Base-by-base conservation (phyloP, 306 rosid genomes). In the Pachyrhizus erosus region DNA sequence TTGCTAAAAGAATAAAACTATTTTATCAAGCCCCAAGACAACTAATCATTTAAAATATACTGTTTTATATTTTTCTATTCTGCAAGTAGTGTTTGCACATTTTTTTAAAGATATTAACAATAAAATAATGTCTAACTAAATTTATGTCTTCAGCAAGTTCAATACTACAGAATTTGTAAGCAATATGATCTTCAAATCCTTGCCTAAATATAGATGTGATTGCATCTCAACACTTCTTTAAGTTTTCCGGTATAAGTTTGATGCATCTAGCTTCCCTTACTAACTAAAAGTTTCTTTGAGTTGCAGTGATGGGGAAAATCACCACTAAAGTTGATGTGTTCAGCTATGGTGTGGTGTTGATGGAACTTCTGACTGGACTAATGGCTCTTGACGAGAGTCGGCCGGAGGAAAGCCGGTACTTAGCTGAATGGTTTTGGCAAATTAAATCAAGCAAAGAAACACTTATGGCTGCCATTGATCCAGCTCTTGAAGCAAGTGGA, bases 261-360 rank as follows among this genome's bases (percentile, higher is more conserved):
- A 71, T 55, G 69, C 58, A 67, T 58, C n/a, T 70, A 39, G 57
- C 51, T 34, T 73, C 34, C 15, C 48, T 2, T 20, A 21, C 82
- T 85, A 64, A 85, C 26, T 57, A 13, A 0, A 65, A 68, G 2
- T 62, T 74, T 74, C 33, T 76, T 0, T 68, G 83, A 72, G 51
- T 77, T 91, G 71, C 92, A 94, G 97, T 94, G 79, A 90, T 88
- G 92, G 98, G 98, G 43, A 91, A 92, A 82, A 90, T 94, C 85
- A 94, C 98, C 20, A 94, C 94, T 6, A 94, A 91, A 77, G 93
- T 74, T 18, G 92, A 91, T 69, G 94, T 91, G 24, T 93, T 90
- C 90, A 91, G 97, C 87, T 91, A 80, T 1, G 98, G 98, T 5
- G 93, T 93, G 74, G 97, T 94, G 66, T 77, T 94, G 82, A 89